Evolutionary conservation across 2,329 filamentous ascomycete species (phyloP).

Genomic region (Colletotrichum kahawae): DNA sequence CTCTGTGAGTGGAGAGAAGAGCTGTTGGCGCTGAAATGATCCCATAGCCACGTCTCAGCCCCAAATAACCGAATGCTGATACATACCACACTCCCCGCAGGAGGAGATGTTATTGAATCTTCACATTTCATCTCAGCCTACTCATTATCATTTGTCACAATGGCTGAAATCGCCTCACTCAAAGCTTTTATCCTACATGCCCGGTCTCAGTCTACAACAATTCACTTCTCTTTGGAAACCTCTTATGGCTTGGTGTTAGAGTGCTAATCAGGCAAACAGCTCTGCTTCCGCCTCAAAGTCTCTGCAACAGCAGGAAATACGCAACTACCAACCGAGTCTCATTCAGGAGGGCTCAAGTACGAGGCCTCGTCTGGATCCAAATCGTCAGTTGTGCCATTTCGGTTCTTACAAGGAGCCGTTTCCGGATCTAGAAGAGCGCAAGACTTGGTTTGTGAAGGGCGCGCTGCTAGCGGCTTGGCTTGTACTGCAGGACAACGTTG

Average conservation of each 20-base stretch:
- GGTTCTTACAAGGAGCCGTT: background rate
- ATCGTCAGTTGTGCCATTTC: background rate
- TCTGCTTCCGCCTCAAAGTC: background rate
- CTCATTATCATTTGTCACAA: background rate
- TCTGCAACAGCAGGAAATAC: background rate
- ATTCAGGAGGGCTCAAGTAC: background rate
- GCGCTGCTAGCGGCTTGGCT: background rate
- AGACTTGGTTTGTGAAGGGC: background rate
- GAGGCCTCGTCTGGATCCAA: background rate
- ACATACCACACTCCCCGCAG: background rate
- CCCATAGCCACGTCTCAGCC: background rate
- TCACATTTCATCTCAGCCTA: background rate
- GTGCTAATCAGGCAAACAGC: background rate
- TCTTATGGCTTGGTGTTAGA: background rate
- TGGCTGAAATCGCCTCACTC: background rate
- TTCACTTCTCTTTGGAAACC: background rate
- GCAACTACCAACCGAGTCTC: background rate
- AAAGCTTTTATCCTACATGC: background rate
- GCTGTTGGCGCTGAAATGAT: background rate
- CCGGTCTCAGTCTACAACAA: background rate
- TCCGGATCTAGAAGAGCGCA: background rate
- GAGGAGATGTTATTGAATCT: background rate
- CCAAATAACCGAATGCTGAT: background rate
- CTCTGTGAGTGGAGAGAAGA: background rate
- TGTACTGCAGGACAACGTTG: background rate